Conservation (phyloP, 2,329 filamentous ascomycete genomes). For the Penicillium sp. region DNA sequence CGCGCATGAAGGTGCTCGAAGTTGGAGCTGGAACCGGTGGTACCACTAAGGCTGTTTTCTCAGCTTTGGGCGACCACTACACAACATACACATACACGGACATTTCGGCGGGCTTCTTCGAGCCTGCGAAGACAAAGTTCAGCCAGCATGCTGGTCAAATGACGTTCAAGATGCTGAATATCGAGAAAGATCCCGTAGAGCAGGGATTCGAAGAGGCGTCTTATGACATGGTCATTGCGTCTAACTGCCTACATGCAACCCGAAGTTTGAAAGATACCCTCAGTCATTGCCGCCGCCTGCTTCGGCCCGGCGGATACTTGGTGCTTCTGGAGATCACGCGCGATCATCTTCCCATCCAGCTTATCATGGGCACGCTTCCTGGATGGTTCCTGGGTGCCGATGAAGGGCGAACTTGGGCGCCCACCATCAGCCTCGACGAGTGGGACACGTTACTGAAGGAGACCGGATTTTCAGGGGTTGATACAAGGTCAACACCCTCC, state of each 20-base stretch:
- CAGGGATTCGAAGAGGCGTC: conserved; percentile 36
- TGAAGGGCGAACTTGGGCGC: background rate
- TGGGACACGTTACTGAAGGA: conserved; percentile 1
- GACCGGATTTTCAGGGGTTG: conserved; percentile 3
- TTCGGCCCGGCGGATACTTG: conserved; percentile 43
- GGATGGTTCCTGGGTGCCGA: conserved; percentile 2
- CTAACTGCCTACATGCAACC: conserved; percentile 42
- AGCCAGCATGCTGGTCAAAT: conserved; percentile 20
- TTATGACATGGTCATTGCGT: conserved; percentile 39
- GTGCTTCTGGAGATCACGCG: conserved; percentile 35
- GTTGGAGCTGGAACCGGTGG: too few relatives aligned
- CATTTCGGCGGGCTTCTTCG: conserved; percentile 43
- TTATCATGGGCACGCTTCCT: background rate
- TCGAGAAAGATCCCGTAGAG: conserved; percentile 25
- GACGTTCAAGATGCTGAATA: conserved; percentile 29
- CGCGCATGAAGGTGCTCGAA: too few relatives aligned
- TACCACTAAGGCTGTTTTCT: too few relatives aligned
- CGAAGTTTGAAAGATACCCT: conserved; percentile 16
- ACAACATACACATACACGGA: conserved; percentile 41
- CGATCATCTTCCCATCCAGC: background rate
- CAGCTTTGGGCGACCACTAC: background rate
- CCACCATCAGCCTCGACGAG: background rate
- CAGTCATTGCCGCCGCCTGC: conserved; percentile 29
- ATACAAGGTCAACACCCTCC: background rate
- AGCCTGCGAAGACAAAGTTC: conserved; percentile 31